Conservation (phyloP, 2,329 filamentous ascomycete genomes). For the Lasiodiplodia hormozganensis region DNA sequence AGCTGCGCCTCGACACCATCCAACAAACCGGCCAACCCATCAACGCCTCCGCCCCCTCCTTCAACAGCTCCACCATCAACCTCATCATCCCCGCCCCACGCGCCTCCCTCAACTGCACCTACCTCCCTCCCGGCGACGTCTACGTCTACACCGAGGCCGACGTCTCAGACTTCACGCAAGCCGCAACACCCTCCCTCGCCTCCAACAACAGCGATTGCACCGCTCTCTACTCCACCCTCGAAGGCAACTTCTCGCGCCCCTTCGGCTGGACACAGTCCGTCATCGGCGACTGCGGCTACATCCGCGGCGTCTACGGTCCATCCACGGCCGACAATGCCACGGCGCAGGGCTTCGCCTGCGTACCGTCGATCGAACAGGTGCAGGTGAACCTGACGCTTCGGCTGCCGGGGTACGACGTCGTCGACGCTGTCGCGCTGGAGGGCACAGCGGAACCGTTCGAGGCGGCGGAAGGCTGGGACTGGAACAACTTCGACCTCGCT, state of each 20-base stretch:
- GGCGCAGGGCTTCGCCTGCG: not conserved
- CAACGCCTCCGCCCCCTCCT: not conserved
- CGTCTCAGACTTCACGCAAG: not conserved
- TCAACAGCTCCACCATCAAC: not conserved
- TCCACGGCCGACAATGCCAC: not conserved
- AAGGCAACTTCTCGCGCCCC: not conserved
- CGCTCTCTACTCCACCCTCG: not conserved
- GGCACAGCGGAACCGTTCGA: not conserved
- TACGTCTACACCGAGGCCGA: not conserved
- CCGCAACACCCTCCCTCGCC: too few relatives aligned
- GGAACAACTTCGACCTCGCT: not conserved
- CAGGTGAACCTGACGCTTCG: not conserved
- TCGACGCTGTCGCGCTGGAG: not conserved
- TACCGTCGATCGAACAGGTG: not conserved
- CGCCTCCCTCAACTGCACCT: not conserved
- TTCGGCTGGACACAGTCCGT: not conserved
- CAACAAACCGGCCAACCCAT: not conserved
- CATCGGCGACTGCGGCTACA: not conserved
- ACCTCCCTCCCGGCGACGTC: not conserved
- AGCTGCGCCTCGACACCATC: not conserved
- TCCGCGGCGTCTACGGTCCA: not conserved
- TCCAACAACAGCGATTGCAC: not conserved
- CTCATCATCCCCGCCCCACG: not conserved
- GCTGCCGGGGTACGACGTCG: not conserved
- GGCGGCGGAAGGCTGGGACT: not conserved